These are phyloP conservation scores for Penstemon barbatus DNA, from an alignment of 257 asterid species.

Conservation along the genomic window DNA sequence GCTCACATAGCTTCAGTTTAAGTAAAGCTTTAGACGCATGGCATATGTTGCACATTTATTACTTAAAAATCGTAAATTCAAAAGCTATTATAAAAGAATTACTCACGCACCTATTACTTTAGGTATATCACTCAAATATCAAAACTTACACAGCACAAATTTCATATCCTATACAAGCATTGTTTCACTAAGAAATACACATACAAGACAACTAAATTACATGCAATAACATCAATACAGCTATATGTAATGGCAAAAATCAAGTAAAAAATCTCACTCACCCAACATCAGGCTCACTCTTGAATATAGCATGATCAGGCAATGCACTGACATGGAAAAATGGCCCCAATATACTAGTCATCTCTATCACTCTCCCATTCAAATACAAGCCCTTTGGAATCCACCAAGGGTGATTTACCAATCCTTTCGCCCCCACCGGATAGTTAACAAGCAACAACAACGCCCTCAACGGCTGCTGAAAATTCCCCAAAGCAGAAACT, in stretches of 20 bases:
- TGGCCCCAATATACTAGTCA: conserved; percentile 94
- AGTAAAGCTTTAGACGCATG: background rate
- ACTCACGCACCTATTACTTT: background rate
- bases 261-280: conserved; percentile 35
- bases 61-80: background rate
- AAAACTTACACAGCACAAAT: background rate
- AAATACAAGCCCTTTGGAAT: conserved; percentile 68
- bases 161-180: background rate
- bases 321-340: conserved; percentile 96
- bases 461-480: conserved; percentile 89
- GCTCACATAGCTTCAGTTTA: conserved; percentile 11
- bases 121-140: background rate
- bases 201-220: background rate
- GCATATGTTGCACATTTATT: conserved; percentile 2
- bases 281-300: conserved; percentile 97
- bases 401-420: conserved; percentile 98
- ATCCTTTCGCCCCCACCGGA: conserved; percentile 77
- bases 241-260: conserved; percentile 1
- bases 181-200: background rate
- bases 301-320: conserved; percentile 79
- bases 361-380: conserved; percentile 94
- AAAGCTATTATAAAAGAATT: background rate
- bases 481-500: conserved; percentile 89
- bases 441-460: conserved; percentile 61
- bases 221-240: background rate